A percentile compares a stretch with the other conserved stretches of the same genome.
Evolutionary conservation across 495 filamentous ascomycete genomes (phyloP).

Genomic region (Annulohypoxylon nitens): DNA sequence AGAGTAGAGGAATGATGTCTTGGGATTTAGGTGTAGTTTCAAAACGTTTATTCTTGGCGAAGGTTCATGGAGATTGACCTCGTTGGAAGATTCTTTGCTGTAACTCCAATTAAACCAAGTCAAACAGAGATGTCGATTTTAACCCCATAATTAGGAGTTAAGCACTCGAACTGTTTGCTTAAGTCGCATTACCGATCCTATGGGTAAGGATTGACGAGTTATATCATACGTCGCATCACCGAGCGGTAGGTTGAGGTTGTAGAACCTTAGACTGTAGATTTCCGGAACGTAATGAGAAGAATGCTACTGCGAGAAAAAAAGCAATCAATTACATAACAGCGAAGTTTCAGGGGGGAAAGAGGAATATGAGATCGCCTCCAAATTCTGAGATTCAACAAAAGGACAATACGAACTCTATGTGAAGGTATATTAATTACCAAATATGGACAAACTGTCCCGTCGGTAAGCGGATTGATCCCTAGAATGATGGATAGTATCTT

Average conservation of each 20-base stretch:
- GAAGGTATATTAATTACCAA: not conserved
- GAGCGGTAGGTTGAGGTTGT: not conserved
- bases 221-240: slow-evolving; percentile 1
- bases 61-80: not conserved
- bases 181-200: slow-evolving; percentile 6
- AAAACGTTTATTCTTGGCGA: not conserved
- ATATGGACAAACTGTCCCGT: not conserved
- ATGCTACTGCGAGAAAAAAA: not conserved
- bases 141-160: slow-evolving; percentile 1
- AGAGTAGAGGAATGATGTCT: not conserved
- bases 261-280: not conserved
- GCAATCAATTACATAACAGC: slow-evolving; percentile 6
- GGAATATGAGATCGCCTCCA: not conserved
- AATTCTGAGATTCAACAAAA: not conserved
- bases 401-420: not conserved
- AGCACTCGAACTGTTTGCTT: not conserved
- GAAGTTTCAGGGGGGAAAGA: not conserved
- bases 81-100: not conserved
- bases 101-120: not conserved
- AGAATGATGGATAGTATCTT: not conserved
- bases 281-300: not conserved
- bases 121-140: not conserved
- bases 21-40: not conserved
- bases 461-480: not conserved
- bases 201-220: slow-evolving; percentile 2